Conservation (phyloP, 768 basidiomycete genomes). For the Phaeolepiota aurea region DNA sequence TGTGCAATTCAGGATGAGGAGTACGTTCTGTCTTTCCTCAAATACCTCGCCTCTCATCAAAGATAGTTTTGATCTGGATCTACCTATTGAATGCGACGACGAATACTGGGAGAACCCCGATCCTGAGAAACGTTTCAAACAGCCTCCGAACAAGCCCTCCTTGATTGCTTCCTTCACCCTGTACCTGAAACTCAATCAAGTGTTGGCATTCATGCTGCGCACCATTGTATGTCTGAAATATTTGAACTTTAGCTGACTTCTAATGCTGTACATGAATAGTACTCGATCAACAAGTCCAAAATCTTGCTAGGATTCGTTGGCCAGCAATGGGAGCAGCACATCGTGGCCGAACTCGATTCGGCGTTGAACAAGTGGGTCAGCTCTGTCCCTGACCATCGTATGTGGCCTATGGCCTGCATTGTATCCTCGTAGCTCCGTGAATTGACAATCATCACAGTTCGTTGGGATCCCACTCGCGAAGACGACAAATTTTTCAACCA, state of each 20-base stretch:
- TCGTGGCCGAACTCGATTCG: slow-evolving; percentile 66
- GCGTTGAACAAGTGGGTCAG: slow-evolving; percentile 69
- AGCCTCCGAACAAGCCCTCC: slow-evolving; percentile 58
- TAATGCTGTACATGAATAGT: slow-evolving; percentile 40
- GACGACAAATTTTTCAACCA: slow-evolving; percentile 44
- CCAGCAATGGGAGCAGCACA: slow-evolving; percentile 55
- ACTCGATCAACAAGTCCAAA: slow-evolving; percentile 77
- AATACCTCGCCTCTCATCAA: not conserved
- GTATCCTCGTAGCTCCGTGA: not conserved
- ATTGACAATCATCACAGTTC: slow-evolving; percentile 20
- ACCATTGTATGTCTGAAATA: slow-evolving; percentile 42
- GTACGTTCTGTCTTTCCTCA: slow-evolving; percentile 23
- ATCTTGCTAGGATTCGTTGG: slow-evolving; percentile 55
- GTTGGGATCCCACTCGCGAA: slow-evolving; percentile 45
- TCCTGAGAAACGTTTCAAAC: slow-evolving; percentile 53
- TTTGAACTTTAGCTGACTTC: not conserved
- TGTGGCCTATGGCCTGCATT: slow-evolving; percentile 10
- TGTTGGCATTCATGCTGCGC: slow-evolving; percentile 53
- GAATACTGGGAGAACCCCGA: slow-evolving; percentile 68
- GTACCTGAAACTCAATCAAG: slow-evolving; percentile 50
- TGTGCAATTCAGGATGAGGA: slow-evolving; percentile 78
- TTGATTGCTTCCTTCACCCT: slow-evolving; percentile 46
- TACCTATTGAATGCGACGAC: slow-evolving; percentile 58
- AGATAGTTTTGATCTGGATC: slow-evolving; percentile 64
- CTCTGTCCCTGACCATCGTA: slow-evolving; percentile 51